phyloP scores from a whole-genome alignment of 306 rosid genomes.

The Carpinus viminea region DNA sequence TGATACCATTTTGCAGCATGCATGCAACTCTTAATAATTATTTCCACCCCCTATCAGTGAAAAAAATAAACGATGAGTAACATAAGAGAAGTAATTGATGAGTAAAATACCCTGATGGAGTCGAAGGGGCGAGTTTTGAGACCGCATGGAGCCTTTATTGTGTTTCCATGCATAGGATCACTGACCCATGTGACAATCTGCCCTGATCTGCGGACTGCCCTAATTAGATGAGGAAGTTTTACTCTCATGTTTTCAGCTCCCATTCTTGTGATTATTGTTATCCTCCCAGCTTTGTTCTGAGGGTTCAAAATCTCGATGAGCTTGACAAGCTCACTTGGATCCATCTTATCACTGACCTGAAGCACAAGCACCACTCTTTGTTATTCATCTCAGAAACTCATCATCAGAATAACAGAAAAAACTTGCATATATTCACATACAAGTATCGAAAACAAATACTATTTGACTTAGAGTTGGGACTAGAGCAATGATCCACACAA shows the following conservation, averaged over 20 bases:
- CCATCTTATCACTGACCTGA: conserved; percentile 98
- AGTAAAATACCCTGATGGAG: conserved; percentile 73
- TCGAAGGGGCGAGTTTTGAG: conserved; percentile 99
- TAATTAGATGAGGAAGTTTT: conserved; percentile 94
- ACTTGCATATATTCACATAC: not conserved
- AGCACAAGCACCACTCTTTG: conserved; percentile 17
- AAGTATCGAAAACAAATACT: not conserved
- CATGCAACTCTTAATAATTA: not conserved
- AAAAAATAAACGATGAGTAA: not conserved
- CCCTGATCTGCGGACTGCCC: conserved; percentile 90
- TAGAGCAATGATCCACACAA: not conserved
- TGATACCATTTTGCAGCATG: not conserved
- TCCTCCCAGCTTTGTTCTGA: conserved; percentile 93
- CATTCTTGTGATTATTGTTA: conserved; percentile 88
- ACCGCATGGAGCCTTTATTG: conserved; percentile 99
- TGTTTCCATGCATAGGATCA: conserved; percentile 99
- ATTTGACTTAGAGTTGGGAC: not conserved
- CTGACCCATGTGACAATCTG: conserved; percentile 98
- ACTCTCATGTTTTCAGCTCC: conserved; percentile 99
- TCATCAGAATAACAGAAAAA: not conserved
- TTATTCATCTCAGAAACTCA: conserved; percentile 17
- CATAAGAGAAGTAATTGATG: not conserved
- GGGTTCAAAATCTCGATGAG: conserved; percentile 92
- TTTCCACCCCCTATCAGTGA: not conserved
- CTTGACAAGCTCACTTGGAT: conserved; percentile 85